Evolutionary conservation across 2,329 filamentous ascomycete species (phyloP).

Genomic region (Emydomyces testavorans): DNA sequence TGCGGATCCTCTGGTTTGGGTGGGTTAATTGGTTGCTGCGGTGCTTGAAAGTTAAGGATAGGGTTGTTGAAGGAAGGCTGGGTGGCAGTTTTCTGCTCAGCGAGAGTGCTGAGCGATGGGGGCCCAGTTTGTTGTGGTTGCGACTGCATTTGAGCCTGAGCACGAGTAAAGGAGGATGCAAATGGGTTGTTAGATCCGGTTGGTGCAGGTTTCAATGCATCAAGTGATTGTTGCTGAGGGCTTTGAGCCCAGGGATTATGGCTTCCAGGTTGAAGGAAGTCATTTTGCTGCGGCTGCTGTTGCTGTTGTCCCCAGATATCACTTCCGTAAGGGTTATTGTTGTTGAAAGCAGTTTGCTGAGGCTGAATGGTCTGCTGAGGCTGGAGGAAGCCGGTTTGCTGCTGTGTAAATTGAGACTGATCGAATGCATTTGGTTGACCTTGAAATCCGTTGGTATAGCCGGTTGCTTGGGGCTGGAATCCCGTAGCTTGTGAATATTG

Average conservation of each 20-base stretch:
- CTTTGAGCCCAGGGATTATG: slow-evolving; percentile 86
- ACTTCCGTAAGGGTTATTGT: slow-evolving; percentile 46
- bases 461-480: slow-evolving; percentile 49
- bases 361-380: slow-evolving; percentile 43
- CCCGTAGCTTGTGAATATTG: slow-evolving; percentile 69
- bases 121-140: slow-evolving; percentile 47
- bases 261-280: slow-evolving; percentile 61
- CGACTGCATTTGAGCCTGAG: slow-evolving; percentile 41
- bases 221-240: slow-evolving; percentile 41
- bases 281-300: slow-evolving; percentile 43
- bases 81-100: slow-evolving; percentile 70
- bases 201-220: slow-evolving; percentile 64
- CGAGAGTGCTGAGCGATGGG: slow-evolving; percentile 61
- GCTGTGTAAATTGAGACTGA: slow-evolving; percentile 37
- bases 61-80: slow-evolving; percentile 43
- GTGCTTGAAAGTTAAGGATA: slow-evolving; percentile 39
- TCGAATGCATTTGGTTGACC: slow-evolving; percentile 61
- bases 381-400: slow-evolving; percentile 31
- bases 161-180: slow-evolving; percentile 54
- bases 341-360: slow-evolving; percentile 49
- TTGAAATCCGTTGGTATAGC: slow-evolving; percentile 58
- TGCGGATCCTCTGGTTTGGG: slow-evolving; percentile 42
- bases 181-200: slow-evolving; percentile 99
- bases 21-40: slow-evolving; percentile 35
- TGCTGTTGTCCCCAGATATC: slow-evolving; percentile 38